Evolutionary conservation across 129 eudicot species (phyloP).

Genomic region (Kitagawia praeruptora): DNA sequence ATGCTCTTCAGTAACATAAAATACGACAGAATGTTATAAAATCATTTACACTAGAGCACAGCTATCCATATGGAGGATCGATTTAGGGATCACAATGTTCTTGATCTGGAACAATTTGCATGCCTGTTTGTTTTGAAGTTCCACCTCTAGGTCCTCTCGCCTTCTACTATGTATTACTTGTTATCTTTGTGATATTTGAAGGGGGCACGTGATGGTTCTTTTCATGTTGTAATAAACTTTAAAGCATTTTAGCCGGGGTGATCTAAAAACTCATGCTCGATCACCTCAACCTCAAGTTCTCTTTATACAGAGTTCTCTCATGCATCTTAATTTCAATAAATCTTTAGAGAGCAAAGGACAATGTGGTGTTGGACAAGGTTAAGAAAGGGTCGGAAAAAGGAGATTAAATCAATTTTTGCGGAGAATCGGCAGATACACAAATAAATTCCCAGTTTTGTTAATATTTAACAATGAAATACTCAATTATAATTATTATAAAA

Average conservation of each 20-base stretch:
- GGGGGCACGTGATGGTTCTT: background rate
- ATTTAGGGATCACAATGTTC: background rate
- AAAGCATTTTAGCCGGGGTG: background rate
- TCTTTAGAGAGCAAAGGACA: background rate
- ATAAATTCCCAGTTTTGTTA: background rate
- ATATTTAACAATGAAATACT: background rate
- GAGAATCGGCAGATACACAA: background rate
- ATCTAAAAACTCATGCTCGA: background rate
- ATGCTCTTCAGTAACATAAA: too few relatives aligned
- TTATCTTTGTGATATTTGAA: background rate
- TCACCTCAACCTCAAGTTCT: background rate
- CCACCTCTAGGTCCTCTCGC: background rate
- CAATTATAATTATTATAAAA: background rate
- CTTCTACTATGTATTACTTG: background rate
- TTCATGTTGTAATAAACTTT: background rate
- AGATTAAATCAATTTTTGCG: background rate
- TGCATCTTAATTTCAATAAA: too few relatives aligned
- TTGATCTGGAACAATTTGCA: background rate
- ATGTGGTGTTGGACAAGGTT: background rate
- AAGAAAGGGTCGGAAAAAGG: background rate
- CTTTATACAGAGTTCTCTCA: background rate
- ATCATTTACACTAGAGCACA: background rate
- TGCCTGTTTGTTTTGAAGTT: background rate
- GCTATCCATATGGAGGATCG: background rate
- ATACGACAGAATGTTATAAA: too few relatives aligned